phyloP scores from a whole-genome alignment of 208 protist species.

The Crithidia acanthocephali region DNA sequence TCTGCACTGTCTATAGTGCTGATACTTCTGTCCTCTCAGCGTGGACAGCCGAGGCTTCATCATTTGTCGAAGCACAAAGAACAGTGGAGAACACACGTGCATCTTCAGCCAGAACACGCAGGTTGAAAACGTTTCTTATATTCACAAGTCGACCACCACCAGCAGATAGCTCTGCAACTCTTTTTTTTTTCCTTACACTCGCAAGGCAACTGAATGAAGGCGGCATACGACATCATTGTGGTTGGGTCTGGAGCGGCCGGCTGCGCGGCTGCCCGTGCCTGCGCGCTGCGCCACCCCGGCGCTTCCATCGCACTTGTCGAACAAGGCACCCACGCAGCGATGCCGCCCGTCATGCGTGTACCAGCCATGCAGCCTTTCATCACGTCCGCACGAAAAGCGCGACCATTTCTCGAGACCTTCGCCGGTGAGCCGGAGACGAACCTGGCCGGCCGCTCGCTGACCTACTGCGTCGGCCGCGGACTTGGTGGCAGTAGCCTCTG shows the following conservation, averaged over 20 bases:
- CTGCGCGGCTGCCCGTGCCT: conserved; percentile 57
- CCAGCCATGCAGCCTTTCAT: conserved; percentile 66
- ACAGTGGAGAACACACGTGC: too few species aligned
- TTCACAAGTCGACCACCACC: too few species aligned
- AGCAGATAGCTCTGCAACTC: not conserved
- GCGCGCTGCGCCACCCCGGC: conserved; percentile 52
- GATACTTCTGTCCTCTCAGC: too few species aligned
- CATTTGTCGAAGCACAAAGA: too few species aligned
- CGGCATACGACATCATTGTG: conserved; percentile 69
- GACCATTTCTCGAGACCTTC: conserved; percentile 36
- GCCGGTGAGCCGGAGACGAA: conserved; percentile 34
- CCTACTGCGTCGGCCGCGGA: conserved; percentile 47
- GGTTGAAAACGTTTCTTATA: too few species aligned
- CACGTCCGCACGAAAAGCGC: conserved; percentile 26
- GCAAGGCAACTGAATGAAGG: conserved; percentile 35
- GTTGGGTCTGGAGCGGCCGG: conserved; percentile 75
- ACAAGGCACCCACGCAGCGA: conserved; percentile 34
- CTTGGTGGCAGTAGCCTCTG: conserved; percentile 63
- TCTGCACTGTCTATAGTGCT: too few species aligned
- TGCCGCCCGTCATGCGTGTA: conserved; percentile 47
- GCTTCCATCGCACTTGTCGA: conserved; percentile 72
- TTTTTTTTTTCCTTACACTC: conserved; percentile 19
- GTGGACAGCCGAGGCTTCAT: too few species aligned
- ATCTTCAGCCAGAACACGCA: too few species aligned
- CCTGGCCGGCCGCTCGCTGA: conserved; percentile 47